Base-by-base conservation (phyloP, 169 alveolate genomes). In the Plasmodium ovale region DNA sequence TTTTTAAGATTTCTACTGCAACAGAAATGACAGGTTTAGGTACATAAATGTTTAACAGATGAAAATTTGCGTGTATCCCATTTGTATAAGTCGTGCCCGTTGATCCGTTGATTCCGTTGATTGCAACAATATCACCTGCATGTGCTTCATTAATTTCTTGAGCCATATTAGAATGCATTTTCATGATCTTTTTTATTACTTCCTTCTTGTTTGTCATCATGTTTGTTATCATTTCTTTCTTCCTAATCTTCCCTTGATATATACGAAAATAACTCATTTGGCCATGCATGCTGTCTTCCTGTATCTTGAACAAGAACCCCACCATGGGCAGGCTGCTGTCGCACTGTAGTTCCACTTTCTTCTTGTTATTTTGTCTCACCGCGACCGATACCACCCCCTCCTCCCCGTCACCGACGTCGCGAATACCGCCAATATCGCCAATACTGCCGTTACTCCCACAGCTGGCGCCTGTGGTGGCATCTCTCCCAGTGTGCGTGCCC, bases 61-160 rank as follows among this genome's bases (percentile, higher is more conserved):
- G 97, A 72, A 59, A 59, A 79, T 49, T 93, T 64, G 25, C 73
- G 31, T 31, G 1, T 3, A 92, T 67, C 0, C 98, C 98, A 79
- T 95, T 97, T 3, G 98, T 95, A 37, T 96, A 92, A 7, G 99
- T 97, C 33, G 96, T 98, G 39, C 99, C 99, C 47, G 98, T 94
- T 77, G 96, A 90, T 72, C 99, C 97, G 49, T 95, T 97, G 49
- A 98, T 94, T 12, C 99, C 99, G 39, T 97, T 95, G 1, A 97
- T 91, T 10, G 99, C 99, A n/a, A 97, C 98, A 21, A 98, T 98
- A 54, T 98, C 99, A 12, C 99, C 99, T 16, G 99, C 96, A 47
- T 87, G 94, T 16, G 98, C 99, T 88, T 94, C 97, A 29, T 69
- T 65, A 31, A 97, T 96, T 70, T 97, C 99, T 74, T 94, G 96